Conservation (phyloP, 202 grass and related monocot genomes). For the Setaria viridis region DNA sequence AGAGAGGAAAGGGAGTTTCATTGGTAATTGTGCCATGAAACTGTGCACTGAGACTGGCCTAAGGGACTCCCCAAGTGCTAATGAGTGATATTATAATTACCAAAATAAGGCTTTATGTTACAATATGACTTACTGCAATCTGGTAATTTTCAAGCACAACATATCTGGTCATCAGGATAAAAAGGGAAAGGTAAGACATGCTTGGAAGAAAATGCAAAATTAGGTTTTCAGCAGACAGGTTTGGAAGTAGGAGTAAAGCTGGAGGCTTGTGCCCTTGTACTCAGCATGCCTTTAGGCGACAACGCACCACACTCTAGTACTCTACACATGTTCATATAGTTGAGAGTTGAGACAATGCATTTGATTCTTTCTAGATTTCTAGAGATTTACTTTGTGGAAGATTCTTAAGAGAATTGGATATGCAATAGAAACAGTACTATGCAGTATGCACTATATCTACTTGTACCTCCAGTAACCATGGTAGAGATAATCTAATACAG, state of each 20-base stretch:
- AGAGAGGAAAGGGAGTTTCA: too few relatives aligned
- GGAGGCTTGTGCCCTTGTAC: background rate
- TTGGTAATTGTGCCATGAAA: too few relatives aligned
- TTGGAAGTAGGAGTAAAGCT: background rate
- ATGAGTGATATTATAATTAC: background rate
- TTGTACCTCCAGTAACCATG: slow-evolving; percentile 11
- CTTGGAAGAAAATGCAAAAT: background rate
- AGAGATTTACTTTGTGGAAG: background rate
- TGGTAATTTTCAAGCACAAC: background rate
- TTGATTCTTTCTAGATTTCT: background rate
- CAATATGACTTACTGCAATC: background rate
- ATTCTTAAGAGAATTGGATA: background rate
- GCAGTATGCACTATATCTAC: background rate
- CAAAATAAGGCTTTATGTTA: too few relatives aligned
- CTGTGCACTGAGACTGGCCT: too few relatives aligned
- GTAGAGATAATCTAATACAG: background rate
- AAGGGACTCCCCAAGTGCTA: background rate
- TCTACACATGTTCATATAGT: background rate
- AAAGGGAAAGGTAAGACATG: background rate
- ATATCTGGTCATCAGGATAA: background rate
- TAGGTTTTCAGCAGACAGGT: background rate
- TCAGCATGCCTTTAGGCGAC: background rate
- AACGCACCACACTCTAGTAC: background rate
- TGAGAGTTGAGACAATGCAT: background rate
- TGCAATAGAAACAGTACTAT: background rate